Percentiles rank a stretch among this genome's conserved stretches.
Evolutionary conservation across 192 early-diverging fungal species (phyloP).

Genomic region (Entrophospora sp.): DNA sequence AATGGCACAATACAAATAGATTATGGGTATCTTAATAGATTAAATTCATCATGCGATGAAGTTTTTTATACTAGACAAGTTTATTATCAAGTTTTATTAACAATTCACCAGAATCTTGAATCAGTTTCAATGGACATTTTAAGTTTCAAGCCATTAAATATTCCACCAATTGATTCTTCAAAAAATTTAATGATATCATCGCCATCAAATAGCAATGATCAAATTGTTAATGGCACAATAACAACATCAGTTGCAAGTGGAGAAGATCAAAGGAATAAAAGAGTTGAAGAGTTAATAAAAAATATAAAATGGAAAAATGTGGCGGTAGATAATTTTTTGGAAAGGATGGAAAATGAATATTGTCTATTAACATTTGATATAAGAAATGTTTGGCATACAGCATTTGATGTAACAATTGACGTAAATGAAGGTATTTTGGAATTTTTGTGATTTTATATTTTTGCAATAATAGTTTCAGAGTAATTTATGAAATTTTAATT

Average conservation of each 20-base stretch:
- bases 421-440: slow-evolving; percentile 56
- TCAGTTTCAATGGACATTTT: slow-evolving; percentile 57
- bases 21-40: slow-evolving; percentile 51
- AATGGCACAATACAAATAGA: slow-evolving; percentile 63
- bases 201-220: too few species aligned
- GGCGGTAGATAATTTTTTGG: slow-evolving; percentile 4
- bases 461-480: not conserved
- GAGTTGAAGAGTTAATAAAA: slow-evolving; percentile 21
- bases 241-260: not conserved
- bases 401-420: slow-evolving; percentile 65
- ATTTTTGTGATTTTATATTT: slow-evolving; percentile 9
- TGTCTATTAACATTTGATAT: slow-evolving; percentile 75
- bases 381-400: slow-evolving; percentile 58
- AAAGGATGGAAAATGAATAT: slow-evolving; percentile 41
- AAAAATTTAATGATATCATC: too few species aligned
- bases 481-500: slow-evolving; percentile 10
- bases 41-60: not conserved
- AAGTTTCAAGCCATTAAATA: slow-evolving; percentile 38
- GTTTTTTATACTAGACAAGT: slow-evolving; percentile 60
- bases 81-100: slow-evolving; percentile 57
- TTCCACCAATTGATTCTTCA: not conserved
- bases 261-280: not conserved
- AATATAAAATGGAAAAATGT: slow-evolving; percentile 29
- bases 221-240: not conserved
- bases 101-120: slow-evolving; percentile 56